Base-by-base conservation (phyloP, 345 rosid genomes). In the Crucihimalaya himalaica region DNA sequence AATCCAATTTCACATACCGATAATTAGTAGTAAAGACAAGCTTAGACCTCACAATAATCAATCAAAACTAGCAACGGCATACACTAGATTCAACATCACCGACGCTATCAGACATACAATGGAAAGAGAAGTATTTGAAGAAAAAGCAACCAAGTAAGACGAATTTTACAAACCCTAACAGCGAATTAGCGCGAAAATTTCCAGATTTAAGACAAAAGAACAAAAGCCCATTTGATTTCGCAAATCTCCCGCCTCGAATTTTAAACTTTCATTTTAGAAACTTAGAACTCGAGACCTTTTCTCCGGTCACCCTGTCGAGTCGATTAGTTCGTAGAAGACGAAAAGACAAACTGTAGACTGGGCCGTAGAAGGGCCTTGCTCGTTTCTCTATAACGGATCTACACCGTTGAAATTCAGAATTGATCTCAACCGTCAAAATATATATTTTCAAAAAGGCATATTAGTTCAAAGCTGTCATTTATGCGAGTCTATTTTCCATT, bases 161-260 rank as follows among this genome's bases (percentile, higher is more conserved):
- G 53, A 62, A 35, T 25, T 66, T 20, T 4, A 56, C 59, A 66
- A 46, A 65, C 63, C 77, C 39, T 43, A 54, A 32, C 4, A 43
- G 57, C 39, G 37, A 32, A 2, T 52, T 12, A 1, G 64, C n/a
- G 34, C 14, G 20, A 8, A 13, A 56, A 0, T 1, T 34, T 42
- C 9, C 29, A 66, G 29, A 45, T 18, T 3, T 2, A 8, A 8
- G 46, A 52, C 14, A 74, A 23, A 34, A 29, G 6, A 63, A 31
- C 10, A 7, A 4, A 43, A 15, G n/a, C 54, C 7, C 71, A 31
- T 28, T 42, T 21, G 48, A 43, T 15, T 40, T 53, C 70, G 32
- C 27, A 5, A 50, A 58, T 59, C 68, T 74, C 68, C 73, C 52
- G 78, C 73, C 73, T 48, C 45, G 19, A 63, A 57, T 55, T 63